These are phyloP conservation scores for Kwoniella shandongensis DNA, from an alignment of 768 basidiomycete species.

Conservation along the genomic window DNA sequence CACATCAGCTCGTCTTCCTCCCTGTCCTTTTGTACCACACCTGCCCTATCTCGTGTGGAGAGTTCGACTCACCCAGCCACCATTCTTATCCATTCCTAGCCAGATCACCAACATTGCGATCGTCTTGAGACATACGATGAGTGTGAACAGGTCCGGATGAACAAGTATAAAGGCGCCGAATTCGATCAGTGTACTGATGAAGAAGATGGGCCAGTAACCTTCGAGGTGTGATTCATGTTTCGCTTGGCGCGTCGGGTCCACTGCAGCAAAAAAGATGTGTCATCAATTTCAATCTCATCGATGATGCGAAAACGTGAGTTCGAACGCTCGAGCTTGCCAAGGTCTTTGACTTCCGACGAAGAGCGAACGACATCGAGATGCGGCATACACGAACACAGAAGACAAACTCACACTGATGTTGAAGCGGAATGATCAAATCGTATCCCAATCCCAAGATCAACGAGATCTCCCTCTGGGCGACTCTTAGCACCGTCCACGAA, in stretches of 20 bases:
- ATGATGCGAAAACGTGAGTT: not conserved
- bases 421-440: constrained; percentile 22
- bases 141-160: constrained; percentile 41
- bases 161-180: constrained; percentile 28
- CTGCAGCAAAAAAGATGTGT: too few species aligned
- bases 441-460: constrained; percentile 21
- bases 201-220: constrained; percentile 35
- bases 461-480: constrained; percentile 15
- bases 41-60: too few species aligned
- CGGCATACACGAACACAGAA: not conserved
- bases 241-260: not conserved
- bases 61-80: constrained; percentile 12
- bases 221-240: constrained; percentile 24
- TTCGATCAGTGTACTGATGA: constrained; percentile 24
- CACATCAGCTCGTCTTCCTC: not conserved
- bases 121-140: constrained; percentile 42
- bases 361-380: not conserved
- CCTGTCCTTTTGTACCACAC: not conserved
- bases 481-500: constrained; percentile 17
- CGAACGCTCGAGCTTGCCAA: not conserved
- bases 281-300: not conserved
- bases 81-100: constrained; percentile 14
- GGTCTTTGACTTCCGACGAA: not conserved
- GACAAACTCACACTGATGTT: constrained; percentile 19
- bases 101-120: constrained; percentile 8